Evolutionary conservation across 2,329 filamentous ascomycete species (phyloP), one percentile per base, ranked within the genome.

Genomic region (Fusarium sp.): DNA sequence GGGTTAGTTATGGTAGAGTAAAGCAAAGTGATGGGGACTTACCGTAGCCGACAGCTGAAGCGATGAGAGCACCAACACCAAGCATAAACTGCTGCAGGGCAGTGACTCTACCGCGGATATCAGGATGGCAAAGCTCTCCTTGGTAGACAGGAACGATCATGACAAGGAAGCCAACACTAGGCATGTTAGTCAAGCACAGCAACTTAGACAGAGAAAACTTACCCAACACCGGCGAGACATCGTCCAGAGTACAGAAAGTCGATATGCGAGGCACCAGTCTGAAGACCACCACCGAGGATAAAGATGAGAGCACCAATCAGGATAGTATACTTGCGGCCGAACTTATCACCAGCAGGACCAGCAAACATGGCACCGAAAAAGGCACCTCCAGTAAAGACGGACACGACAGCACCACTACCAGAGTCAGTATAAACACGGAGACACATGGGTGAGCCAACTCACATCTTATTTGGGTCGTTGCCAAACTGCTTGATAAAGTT

Each of bases 61-160:
- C 94, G 18, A 91, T 84, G 2, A 97, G 87, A 18, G 93, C 86
- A 66, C 94, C 94, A 31, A 96, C 89, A 1, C 93, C 94, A 61
- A 96, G 81, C 93, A 95, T 95, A 79, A 95, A 95, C 77, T 95
- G 94, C 81, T 95, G 94, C 5, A 96, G 85, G 33, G 91, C 89
- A 0, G 93, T 95, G 35, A 97, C 88, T 71, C 91, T 86, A 14
- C 94, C 94, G 80, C 94, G 90, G 77, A 96, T 96, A 67, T 88
- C 89, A 2, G 94, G 94, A 80, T 96, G 94, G 5, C 92, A 91
- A 27, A 96, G 87, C 79, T 97, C 94, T 25, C 92, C 93, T 80
- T 95, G 94, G 80, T 95, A 96, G 0, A 95, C 82, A 3, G 93
- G 82, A 64, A 84, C 80, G 11, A 82, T 81, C 81, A 83, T 83